Conservation (phyloP, 2,329 filamentous ascomycete genomes). For the Gnomoniopsis sp. region DNA sequence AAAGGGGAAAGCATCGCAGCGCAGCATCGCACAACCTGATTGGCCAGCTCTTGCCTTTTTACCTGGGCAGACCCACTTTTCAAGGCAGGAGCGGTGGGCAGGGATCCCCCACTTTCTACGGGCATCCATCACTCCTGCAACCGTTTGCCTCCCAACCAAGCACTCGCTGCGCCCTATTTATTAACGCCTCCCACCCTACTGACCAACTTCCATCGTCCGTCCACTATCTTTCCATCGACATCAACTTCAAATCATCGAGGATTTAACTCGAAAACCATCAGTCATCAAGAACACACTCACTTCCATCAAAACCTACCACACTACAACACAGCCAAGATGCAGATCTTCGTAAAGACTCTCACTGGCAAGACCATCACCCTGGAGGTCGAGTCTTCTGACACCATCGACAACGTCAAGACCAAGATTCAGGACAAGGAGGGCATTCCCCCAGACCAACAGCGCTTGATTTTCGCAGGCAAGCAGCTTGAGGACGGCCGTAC, state of each 20-base stretch:
- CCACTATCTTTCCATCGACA: background rate
- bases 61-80: background rate
- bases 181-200: background rate
- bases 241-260: background rate
- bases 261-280: background rate
- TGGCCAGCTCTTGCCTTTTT: background rate
- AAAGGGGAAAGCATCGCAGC: background rate
- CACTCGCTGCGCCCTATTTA: constrained; percentile 6
- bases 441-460: constrained; percentile 94
- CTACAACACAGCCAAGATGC: constrained; percentile 37
- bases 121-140: background rate
- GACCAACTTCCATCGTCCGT: rapidly evolving
- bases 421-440: constrained; percentile 99
- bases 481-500: constrained; percentile 94
- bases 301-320: constrained; percentile 67
- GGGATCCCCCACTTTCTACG: background rate
- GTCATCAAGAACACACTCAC: constrained; percentile 46
- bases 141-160: constrained; percentile 2
- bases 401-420: constrained; percentile 93
- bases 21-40: background rate
- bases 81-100: background rate
- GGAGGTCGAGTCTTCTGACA: constrained; percentile 84
- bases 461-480: constrained; percentile 93
- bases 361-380: constrained; percentile 94
- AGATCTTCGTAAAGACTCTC: constrained; percentile 78